phyloP scores from a whole-genome alignment of 164 flowering plant genomes.

The Hamamelis virginiana region DNA sequence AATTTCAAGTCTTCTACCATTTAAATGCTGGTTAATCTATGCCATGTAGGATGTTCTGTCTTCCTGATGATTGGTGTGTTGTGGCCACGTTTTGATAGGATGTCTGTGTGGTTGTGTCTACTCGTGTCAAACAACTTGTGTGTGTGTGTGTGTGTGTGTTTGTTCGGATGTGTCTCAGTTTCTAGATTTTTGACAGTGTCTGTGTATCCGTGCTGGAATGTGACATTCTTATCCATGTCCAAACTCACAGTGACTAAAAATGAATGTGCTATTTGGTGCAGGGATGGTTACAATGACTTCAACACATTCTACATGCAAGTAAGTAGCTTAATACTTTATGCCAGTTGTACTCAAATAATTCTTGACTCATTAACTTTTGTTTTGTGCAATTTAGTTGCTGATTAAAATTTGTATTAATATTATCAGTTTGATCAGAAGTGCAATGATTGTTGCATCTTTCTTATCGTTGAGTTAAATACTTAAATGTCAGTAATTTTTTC shows the following conservation, averaged over 20 bases:
- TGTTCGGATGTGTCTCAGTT: neutral
- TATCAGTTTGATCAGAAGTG: neutral
- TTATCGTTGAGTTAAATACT: neutral
- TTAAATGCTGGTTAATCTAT: neutral
- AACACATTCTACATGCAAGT: constrained; percentile 97
- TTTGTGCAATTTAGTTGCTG: neutral
- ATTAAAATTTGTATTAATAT: neutral
- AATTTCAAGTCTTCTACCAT: neutral
- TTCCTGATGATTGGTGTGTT: neutral
- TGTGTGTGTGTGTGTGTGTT: neutral
- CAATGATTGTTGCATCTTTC: neutral
- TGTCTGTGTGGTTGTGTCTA: neutral
- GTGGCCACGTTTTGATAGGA: neutral
- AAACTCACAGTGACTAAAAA: neutral
- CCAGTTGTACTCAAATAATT: neutral
- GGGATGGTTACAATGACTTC: constrained; percentile 98
- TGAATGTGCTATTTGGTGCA: constrained; percentile 36
- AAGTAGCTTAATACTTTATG: constrained; percentile 22
- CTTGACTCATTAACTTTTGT: neutral
- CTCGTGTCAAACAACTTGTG: neutral
- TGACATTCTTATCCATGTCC: neutral
- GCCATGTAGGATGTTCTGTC: neutral
- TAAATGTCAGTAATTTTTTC: neutral
- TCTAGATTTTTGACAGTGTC: neutral
- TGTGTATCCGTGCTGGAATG: neutral